Base-by-base conservation (phyloP, 441 rosid species). In the Theobroma grandiflorum region DNA sequence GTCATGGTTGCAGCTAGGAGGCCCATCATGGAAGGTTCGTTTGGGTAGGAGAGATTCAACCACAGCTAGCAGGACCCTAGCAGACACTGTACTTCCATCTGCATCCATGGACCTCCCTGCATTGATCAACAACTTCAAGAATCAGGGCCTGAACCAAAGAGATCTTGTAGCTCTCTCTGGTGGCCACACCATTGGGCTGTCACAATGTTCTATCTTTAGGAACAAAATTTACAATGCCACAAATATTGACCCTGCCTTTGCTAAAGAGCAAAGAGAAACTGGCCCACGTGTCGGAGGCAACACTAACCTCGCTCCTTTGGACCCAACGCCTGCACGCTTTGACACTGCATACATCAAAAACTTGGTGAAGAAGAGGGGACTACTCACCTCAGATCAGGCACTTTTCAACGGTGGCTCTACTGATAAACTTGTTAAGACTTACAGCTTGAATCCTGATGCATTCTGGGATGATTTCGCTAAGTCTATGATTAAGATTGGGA, bases 401-500 rank as follows among this genome's bases (percentile, higher is more conserved):
- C 86, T 90, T 3, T 87, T 79, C 77, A 68, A 53, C 8, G 92
- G 89, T 0, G 88, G 88, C 15, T 82, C 89, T 0, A 83, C 88
- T 6, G 81, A 84, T 61, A 55, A 18, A 0, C 66, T 85, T 7
- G 91, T 91, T 9, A 78, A 76, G 77, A 64, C 18, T 22, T 91
- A 89, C 38, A 81, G 85, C 64, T 49, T 26, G 1, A 63, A 86
- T 14, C 35, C 45, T 1, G 18, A 68, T 14, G 87, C 76, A 3
- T 87, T 88, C 20, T 82, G 74, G 58, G 20, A 66, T 14, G 90
- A 83, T 81, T 88, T 88, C 67, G 86, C 79, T 0, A 65, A 77
- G 11, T 87, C 94, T 0, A 89, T 91, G 88, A 50, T 86, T 26
- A 91, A 90, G 84, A 87, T 91, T 93, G 95, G 95, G 4, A 91